A percentile compares a stretch with the other conserved stretches of the same genome.
Evolutionary conservation across 23 red algal genomes (phyloP).

Genomic region (Gracilaria domingensis): DNA sequence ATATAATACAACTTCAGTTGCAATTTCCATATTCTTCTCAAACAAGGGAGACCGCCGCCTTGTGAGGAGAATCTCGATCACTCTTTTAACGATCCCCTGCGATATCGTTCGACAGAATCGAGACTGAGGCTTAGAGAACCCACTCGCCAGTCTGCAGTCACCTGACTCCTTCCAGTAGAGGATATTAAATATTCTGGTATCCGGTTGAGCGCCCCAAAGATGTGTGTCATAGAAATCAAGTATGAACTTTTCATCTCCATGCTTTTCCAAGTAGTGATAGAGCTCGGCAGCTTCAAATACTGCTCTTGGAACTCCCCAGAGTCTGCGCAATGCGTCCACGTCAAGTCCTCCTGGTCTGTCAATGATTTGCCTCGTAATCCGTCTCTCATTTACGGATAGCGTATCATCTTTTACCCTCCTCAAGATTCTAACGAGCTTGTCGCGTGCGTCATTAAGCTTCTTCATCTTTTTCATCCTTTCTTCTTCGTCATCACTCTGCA

Average conservation of each 20-base stretch:
- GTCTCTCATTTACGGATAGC: slow-evolving; percentile 43
- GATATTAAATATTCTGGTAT: slow-evolving; percentile 64
- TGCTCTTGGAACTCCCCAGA: slow-evolving; percentile 59
- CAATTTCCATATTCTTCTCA: slow-evolving; percentile 78
- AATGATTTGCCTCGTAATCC: slow-evolving; percentile 26
- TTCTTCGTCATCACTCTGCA: slow-evolving; percentile 27
- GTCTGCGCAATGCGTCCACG: slow-evolving; percentile 55
- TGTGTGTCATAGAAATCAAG: slow-evolving; percentile 55
- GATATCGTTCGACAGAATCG: slow-evolving; percentile 42
- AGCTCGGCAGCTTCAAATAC: slow-evolving; percentile 57
- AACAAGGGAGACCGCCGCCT: slow-evolving; percentile 68
- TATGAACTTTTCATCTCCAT: background rate
- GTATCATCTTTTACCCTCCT: slow-evolving; percentile 46
- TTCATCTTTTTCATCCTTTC: slow-evolving; percentile 12
- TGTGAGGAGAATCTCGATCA: slow-evolving; percentile 44
- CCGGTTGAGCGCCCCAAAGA: slow-evolving; percentile 32
- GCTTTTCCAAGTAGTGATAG: slow-evolving; percentile 14
- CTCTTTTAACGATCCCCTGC: slow-evolving; percentile 29
- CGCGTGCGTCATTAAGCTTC: slow-evolving; percentile 35
- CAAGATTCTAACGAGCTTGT: slow-evolving; percentile 56
- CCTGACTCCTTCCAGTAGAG: slow-evolving; percentile 58
- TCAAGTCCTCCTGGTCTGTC: slow-evolving; percentile 13
- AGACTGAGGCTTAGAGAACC: background rate
- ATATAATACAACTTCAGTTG: slow-evolving; percentile 66
- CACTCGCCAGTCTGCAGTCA: background rate